Base-by-base conservation (phyloP, 305 asterid species). In the Solanum hybrid region DNA sequence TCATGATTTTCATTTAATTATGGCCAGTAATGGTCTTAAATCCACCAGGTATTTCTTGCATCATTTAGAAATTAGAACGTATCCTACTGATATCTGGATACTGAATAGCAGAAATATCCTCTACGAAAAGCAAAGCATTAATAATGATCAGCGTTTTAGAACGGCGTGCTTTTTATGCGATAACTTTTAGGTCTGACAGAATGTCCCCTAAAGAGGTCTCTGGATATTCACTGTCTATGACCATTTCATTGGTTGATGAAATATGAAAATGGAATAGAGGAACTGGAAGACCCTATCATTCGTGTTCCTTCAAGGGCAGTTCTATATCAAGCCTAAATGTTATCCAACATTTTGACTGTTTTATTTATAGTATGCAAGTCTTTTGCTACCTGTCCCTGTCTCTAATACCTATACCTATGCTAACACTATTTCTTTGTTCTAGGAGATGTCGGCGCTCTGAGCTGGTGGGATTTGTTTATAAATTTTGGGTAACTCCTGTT, bases 391-490 rank as follows among this genome's bases (percentile, higher is more conserved):
- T 80, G 35, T 40, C 22, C 11, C 32, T 29, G 72, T 82, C 38
- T 42, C 27, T 82, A 81, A 81, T 29, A 10, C 87, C 72, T 80
- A 81, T 34, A 10, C 87, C 72, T 80, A 81, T 34, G 66, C 66
- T 82, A 42, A 85, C 76, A 29, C 60, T 38, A 71, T 51, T 38
- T 85, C 80, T 91, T 75, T 35, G 85, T 92, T 90, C 90, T 93
- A 96, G 99, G 97, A 88, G 95, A 94, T 93, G 95, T 97, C 69
- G 95, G 92, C 89, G 93, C 98, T 91, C 94, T 97, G 79, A 97
- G 99, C 88, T 97, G 99, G 99, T 97, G 99, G 99, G 99, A 96
- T 93, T 93, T 97, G 92, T 95, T 96, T 93, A 95, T 97, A 91
- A 97, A 96, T 93, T 96, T 92, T 90, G 98, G 99, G 99, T 96